These are phyloP conservation scores for Cladophialophora bantiana DNA, from an alignment of 2,329 filamentous ascomycete species.

Conservation along the genomic window DNA sequence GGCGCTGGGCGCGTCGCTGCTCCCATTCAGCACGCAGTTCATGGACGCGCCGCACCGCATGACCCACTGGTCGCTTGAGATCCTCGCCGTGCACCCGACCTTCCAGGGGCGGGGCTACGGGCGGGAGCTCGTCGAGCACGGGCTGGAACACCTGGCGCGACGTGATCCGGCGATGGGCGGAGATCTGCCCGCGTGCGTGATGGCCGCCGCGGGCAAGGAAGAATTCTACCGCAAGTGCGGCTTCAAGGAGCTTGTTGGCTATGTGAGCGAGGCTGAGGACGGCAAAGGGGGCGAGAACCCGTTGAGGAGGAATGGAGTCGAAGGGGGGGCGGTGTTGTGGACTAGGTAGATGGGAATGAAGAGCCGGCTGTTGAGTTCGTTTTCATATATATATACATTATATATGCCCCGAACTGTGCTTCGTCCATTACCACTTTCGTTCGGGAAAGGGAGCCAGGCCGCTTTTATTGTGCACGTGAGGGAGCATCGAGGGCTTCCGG, in stretches of 20 bases:
- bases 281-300: constrained; percentile 26
- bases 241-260: constrained; percentile 30
- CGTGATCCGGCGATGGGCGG: constrained; percentile 12
- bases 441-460: too few species aligned
- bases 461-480: too few species aligned
- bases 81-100: constrained; percentile 26
- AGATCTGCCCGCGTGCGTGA: constrained; percentile 26
- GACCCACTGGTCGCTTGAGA: constrained; percentile 33
- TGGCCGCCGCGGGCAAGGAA: constrained; percentile 30
- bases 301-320: constrained; percentile 24
- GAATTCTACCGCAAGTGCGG: constrained; percentile 30
- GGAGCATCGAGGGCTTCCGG: too few species aligned
- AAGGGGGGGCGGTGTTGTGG: constrained; percentile 33
- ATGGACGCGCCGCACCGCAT: constrained; percentile 25
- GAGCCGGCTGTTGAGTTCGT: too few species aligned
- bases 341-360: constrained; percentile 12
- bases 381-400: too few species aligned
- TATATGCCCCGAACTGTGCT: not conserved
- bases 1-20: constrained; percentile 14
- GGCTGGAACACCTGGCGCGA: constrained; percentile 22
- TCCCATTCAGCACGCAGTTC: constrained; percentile 22
- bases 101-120: constrained; percentile 30
- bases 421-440: not conserved
- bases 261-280: constrained; percentile 17
- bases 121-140: constrained; percentile 23